These are phyloP conservation scores for Teunomyces pallodes DNA, from an alignment of 805 yeast species.

Conservation along the genomic window DNA sequence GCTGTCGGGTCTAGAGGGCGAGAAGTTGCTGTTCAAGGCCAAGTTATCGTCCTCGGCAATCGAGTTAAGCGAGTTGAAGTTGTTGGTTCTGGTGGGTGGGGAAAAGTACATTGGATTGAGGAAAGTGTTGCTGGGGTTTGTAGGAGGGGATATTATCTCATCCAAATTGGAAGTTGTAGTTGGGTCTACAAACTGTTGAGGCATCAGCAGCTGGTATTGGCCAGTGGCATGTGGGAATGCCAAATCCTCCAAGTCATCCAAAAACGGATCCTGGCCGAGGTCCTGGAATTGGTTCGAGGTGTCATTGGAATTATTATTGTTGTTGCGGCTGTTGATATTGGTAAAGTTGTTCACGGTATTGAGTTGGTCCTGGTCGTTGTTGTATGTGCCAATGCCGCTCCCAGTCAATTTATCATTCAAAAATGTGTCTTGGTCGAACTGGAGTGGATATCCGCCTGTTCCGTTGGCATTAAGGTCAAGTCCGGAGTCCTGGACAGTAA, in stretches of 20 bases:
- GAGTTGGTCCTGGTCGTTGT: neutral
- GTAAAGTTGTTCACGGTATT: too few species aligned
- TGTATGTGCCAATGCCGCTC: neutral
- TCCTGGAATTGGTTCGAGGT: neutral
- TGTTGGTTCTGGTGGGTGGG: constrained; percentile 28
- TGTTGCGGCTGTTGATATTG: neutral
- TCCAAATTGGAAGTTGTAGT: constrained; percentile 28
- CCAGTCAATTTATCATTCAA: neutral
- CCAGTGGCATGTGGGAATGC: constrained; percentile 11
- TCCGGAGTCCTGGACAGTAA: neutral
- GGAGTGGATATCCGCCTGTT: constrained; percentile 11
- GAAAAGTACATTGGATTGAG: constrained; percentile 41
- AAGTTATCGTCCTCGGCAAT: constrained; percentile 29
- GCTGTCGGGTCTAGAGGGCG: constrained; percentile 36
- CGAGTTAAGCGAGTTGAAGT: constrained; percentile 28
- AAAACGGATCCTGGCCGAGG: constrained; percentile 26
- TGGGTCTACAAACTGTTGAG: constrained; percentile 11
- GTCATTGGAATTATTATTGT: neutral
- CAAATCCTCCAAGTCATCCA: constrained; percentile 28
- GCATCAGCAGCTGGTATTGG: constrained; percentile 5
- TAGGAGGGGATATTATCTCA: constrained; percentile 36
- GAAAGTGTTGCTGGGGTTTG: constrained; percentile 18
- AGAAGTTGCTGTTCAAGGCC: constrained; percentile 17
- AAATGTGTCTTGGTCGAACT: neutral
- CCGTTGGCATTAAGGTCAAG: neutral